These are phyloP conservation scores for Colletotrichum sp. DNA, from an alignment of 2,329 filamentous ascomycete species.

Conservation along the genomic window DNA sequence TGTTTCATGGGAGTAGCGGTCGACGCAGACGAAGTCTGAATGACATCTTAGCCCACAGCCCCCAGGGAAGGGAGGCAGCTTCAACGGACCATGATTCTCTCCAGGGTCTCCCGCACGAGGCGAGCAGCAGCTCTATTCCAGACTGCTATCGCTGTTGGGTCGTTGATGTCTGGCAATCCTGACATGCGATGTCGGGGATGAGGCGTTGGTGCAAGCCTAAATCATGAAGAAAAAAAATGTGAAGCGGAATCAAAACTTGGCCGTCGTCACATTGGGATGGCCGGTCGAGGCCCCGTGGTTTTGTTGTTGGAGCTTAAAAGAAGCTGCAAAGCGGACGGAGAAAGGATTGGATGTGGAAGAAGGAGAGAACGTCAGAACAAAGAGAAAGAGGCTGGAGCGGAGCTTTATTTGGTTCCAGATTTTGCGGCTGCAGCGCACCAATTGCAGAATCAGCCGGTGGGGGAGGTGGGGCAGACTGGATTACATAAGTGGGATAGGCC, in stretches of 20 bases:
- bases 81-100: conserved; percentile 25
- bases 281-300: conserved; percentile 5
- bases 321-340: background rate
- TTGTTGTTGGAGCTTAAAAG: conserved; percentile 4
- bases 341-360: conserved; percentile 19
- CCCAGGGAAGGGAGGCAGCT: background rate
- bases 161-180: conserved; percentile 24
- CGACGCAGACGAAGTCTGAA: conserved; percentile 73
- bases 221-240: background rate
- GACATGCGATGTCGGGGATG: conserved; percentile 25
- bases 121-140: conserved; percentile 24
- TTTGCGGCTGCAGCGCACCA: conserved; percentile 12
- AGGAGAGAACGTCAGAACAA: conserved; percentile 18
- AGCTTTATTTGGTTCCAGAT: conserved; percentile 22
- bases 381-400: conserved; percentile 21
- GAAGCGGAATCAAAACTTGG: background rate
- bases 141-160: conserved; percentile 20
- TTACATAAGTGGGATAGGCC: conserved; percentile 8
- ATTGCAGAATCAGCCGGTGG: conserved; percentile 8
- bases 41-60: conserved; percentile 20
- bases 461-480: background rate
- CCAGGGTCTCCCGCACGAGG: conserved; percentile 22
- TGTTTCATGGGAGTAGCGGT: conserved; percentile 74
- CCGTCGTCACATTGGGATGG: conserved; percentile 17
- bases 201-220: conserved; percentile 5